A percentile compares a stretch with the other conserved stretches of the same genome.
phyloP scores from a whole-genome alignment of 2,329 filamentous ascomycete species.

The Fusarium falciforme region DNA sequence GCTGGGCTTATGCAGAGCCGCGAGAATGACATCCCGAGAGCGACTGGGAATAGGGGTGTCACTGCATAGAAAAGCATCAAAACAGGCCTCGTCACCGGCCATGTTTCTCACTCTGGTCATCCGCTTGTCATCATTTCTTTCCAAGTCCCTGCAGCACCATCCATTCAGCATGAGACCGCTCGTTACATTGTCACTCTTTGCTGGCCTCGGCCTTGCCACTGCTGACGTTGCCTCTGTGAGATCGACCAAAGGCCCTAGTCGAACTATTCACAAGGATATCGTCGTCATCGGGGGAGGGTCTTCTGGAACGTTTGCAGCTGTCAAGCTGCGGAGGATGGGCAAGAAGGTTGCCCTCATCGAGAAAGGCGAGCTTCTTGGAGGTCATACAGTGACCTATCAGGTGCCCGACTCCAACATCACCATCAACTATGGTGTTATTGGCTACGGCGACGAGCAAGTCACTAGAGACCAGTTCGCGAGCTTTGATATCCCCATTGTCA shows the following conservation, averaged over 20 bases:
- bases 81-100: conserved; percentile 28
- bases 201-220: conserved; percentile 13
- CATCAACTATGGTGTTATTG: conserved; percentile 34
- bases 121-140: conserved; percentile 1
- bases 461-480: conserved; percentile 25
- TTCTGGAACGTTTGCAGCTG: conserved; percentile 30
- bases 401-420: conserved; percentile 26
- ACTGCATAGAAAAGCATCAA: conserved; percentile 32
- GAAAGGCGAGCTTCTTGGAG: conserved; percentile 20
- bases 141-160: conserved; percentile 8
- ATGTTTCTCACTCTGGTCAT: not conserved
- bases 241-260: not conserved
- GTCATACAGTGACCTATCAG: conserved; percentile 32
- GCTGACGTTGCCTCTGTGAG: conserved; percentile 11
- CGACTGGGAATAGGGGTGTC: conserved; percentile 22
- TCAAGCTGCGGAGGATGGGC: conserved; percentile 32
- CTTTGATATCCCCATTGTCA: conserved; percentile 20
- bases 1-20: not conserved
- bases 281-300: conserved; percentile 35
- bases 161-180: conserved; percentile 30
- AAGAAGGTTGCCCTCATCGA: conserved; percentile 31
- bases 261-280: conserved; percentile 22
- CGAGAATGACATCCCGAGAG: not conserved
- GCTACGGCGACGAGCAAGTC: conserved; percentile 24
- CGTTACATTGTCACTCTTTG: conserved; percentile 35